Evolutionary conservation across 2,329 filamentous ascomycete species (phyloP).

Genomic region (Drechslerella dactyloides): DNA sequence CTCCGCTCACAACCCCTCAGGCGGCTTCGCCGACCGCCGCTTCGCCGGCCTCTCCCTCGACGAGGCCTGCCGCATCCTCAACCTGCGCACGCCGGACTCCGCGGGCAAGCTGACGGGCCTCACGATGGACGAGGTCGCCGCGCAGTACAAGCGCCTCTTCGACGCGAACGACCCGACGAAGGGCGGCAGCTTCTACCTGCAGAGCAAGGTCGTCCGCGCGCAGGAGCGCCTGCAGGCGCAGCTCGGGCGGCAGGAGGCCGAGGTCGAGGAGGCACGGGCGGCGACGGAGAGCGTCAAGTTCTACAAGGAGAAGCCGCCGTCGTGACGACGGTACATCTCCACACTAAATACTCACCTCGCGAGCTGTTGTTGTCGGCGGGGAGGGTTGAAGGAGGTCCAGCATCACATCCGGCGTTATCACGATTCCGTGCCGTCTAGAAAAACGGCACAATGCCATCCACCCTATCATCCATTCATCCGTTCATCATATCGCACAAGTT

Average conservation of each 20-base stretch:
- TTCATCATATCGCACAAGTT: too few species aligned
- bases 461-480: too few species aligned
- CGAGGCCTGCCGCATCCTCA: slow-evolving; percentile 95
- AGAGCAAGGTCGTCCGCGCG: slow-evolving; percentile 93
- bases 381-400: too few species aligned
- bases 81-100: slow-evolving; percentile 81
- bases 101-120: slow-evolving; percentile 67
- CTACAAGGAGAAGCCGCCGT: slow-evolving; percentile 64
- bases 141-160: slow-evolving; percentile 91
- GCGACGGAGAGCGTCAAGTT: slow-evolving; percentile 75
- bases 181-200: slow-evolving; percentile 95
- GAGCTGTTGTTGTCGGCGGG: too few species aligned
- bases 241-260: slow-evolving; percentile 72
- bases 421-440: too few species aligned
- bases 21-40: slow-evolving; percentile 60
- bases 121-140: slow-evolving; percentile 78
- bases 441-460: too few species aligned
- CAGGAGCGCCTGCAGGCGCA: slow-evolving; percentile 92
- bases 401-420: too few species aligned
- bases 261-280: slow-evolving; percentile 63
- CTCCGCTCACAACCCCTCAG: slow-evolving; percentile 58
- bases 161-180: slow-evolving; percentile 94
- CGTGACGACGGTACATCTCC: not conserved
- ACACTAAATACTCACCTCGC: not conserved
- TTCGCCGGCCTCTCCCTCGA: slow-evolving; percentile 79